These are phyloP conservation scores for Didymella pomorum DNA, from an alignment of 2,329 filamentous ascomycete species.

Conservation along the genomic window DNA sequence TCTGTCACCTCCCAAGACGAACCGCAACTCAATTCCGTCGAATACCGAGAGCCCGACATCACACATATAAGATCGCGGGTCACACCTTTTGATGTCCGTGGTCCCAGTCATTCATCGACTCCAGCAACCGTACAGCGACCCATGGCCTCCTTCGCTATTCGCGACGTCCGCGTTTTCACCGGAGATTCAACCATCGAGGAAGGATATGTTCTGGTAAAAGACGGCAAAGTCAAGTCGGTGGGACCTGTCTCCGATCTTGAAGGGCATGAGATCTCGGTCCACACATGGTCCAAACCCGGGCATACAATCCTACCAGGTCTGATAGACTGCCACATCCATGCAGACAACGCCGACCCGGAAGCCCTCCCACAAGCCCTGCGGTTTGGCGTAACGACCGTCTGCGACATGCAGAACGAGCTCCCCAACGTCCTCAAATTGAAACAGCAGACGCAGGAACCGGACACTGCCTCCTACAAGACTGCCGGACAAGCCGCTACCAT, in stretches of 20 bases:
- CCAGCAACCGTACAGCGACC: background rate
- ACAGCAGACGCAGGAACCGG: constrained; percentile 38
- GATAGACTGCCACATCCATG: constrained; percentile 62
- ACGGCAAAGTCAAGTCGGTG: constrained; percentile 53
- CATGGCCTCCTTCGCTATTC: constrained; percentile 52
- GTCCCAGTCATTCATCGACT: too few species aligned
- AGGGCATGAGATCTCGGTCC: constrained; percentile 17
- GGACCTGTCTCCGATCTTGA: constrained; percentile 32
- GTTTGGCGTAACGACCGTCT: constrained; percentile 62
- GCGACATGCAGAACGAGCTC: constrained; percentile 57
- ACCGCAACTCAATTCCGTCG: too few species aligned
- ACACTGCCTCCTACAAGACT: constrained; percentile 60
- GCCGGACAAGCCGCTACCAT: constrained; percentile 60
- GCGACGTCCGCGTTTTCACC: constrained; percentile 58
- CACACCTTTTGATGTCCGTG: too few species aligned
- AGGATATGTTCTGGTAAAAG: constrained; percentile 53
- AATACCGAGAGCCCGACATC: too few species aligned
- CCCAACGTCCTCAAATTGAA: constrained; percentile 40
- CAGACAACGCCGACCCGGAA: constrained; percentile 50
- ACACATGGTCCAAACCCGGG: constrained; percentile 54
- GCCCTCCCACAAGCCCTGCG: constrained; percentile 56
- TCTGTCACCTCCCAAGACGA: too few species aligned
- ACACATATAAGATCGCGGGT: too few species aligned
- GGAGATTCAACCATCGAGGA: constrained; percentile 53
- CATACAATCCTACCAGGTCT: constrained; percentile 60